These are phyloP conservation scores for Perkinsus chesapeaki DNA, from an alignment of 169 alveolate species.

Conservation along the genomic window DNA sequence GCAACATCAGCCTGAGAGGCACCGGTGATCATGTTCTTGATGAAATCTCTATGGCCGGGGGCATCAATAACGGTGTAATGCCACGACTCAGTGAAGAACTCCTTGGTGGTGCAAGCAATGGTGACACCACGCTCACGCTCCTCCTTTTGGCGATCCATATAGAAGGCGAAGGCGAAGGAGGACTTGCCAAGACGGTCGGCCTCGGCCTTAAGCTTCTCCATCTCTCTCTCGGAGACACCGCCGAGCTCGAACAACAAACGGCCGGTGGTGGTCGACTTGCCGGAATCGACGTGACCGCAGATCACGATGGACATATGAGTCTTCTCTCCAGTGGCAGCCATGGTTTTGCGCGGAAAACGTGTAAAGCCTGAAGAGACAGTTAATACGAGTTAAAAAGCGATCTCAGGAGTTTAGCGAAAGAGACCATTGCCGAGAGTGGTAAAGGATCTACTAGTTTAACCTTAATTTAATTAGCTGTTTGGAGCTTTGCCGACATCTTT, in stretches of 20 bases:
- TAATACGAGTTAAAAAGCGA: too few relatives aligned
- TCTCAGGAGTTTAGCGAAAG: too few relatives aligned
- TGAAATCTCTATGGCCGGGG: slow-evolving; percentile 99
- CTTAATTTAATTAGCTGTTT: too few relatives aligned
- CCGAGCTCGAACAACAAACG: slow-evolving; percentile 89
- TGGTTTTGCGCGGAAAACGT: slow-evolving; percentile 4
- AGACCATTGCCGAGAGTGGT: too few relatives aligned
- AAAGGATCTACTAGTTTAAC: too few relatives aligned
- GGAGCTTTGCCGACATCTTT: background rate
- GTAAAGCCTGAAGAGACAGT: background rate
- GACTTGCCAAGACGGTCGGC: slow-evolving; percentile 88
- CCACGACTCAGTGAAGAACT: slow-evolving; percentile 91
- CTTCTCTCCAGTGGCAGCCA: slow-evolving; percentile 50
- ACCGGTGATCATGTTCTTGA: slow-evolving; percentile 98
- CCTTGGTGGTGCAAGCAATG: slow-evolving; percentile 93
- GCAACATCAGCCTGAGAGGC: slow-evolving; percentile 99
- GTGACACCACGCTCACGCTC: slow-evolving; percentile 99
- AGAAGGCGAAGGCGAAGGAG: slow-evolving; percentile 97
- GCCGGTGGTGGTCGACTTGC: slow-evolving; percentile 95
- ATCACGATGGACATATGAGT: slow-evolving; percentile 87
- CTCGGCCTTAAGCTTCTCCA: slow-evolving; percentile 90
- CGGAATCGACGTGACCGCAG: slow-evolving; percentile 96
- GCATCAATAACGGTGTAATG: slow-evolving; percentile 98
- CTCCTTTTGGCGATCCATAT: slow-evolving; percentile 93
- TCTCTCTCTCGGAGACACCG: slow-evolving; percentile 88